Evolutionary conservation across 2,329 filamentous ascomycete species (phyloP).

Genomic region (Fusarium sp.): DNA sequence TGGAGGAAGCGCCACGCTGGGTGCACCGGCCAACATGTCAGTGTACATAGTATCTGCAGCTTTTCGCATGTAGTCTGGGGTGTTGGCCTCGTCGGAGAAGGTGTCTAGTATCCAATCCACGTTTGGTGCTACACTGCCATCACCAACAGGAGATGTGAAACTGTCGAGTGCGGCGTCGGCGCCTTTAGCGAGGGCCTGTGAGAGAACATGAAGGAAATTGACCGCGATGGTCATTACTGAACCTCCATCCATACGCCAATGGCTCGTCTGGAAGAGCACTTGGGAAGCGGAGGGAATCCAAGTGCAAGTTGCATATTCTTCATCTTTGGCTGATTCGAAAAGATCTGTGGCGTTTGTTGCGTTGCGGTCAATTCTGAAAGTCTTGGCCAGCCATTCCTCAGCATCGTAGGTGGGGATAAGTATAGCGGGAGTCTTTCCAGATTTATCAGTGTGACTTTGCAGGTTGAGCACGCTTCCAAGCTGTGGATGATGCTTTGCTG

Average conservation of each 20-base stretch:
- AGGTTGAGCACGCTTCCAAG: slow-evolving; percentile 6
- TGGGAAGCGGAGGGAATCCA: slow-evolving; percentile 5
- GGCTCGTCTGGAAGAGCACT: slow-evolving; percentile 6
- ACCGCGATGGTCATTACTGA: slow-evolving; percentile 6
- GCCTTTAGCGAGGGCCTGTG: background rate
- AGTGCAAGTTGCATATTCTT: slow-evolving; percentile 4
- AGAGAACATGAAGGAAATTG: slow-evolving; percentile 7
- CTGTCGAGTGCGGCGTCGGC: background rate
- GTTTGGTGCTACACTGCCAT: slow-evolving; percentile 3
- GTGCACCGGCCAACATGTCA: slow-evolving; percentile 5
- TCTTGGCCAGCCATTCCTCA: slow-evolving; percentile 3
- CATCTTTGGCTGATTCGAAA: slow-evolving; percentile 5
- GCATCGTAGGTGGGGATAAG: background rate
- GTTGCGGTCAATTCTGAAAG: background rate
- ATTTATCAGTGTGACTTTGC: background rate
- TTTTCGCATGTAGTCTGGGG: background rate
- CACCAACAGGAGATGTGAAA: background rate
- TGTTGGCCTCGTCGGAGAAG: background rate
- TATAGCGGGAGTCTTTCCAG: background rate
- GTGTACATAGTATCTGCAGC: slow-evolving; percentile 7
- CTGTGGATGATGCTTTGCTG: background rate
- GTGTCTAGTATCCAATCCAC: slow-evolving; percentile 3
- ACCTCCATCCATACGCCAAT: slow-evolving; percentile 5
- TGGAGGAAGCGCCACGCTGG: slow-evolving; percentile 2
- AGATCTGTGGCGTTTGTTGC: background rate